A percentile compares a stretch with the other conserved stretches of the same genome.
These are phyloP conservation scores for Pestalotiopsis sp. DNA, from an alignment of 2,329 filamentous ascomycete species.

Conservation along the genomic window DNA sequence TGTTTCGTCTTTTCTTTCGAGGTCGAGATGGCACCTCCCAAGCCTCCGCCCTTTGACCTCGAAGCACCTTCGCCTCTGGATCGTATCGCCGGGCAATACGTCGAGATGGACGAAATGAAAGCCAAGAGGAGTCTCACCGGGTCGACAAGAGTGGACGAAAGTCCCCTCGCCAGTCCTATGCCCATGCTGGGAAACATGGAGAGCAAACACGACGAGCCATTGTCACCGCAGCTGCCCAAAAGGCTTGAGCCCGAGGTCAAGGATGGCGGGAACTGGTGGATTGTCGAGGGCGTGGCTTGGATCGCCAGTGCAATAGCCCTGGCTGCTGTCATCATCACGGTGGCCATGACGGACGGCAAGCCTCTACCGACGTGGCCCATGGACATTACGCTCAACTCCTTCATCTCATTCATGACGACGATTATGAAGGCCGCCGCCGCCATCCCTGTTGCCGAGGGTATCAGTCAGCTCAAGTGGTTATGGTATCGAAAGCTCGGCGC, in stretches of 20 bases:
- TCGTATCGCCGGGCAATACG: conserved; percentile 7
- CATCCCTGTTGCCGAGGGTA: conserved; percentile 16
- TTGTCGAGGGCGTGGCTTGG: conserved; percentile 14
- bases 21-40: neutral
- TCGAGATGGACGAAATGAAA: conserved; percentile 12
- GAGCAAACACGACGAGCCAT: neutral
- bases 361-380: conserved; percentile 17
- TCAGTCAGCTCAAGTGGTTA: conserved; percentile 20
- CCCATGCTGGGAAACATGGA: neutral
- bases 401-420: conserved; percentile 18
- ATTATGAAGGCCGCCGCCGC: conserved; percentile 16
- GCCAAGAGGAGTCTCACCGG: neutral
- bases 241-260: neutral
- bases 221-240: neutral
- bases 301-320: conserved; percentile 13
- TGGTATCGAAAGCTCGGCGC: conserved; percentile 14
- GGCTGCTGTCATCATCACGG: conserved; percentile 12
- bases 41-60: neutral
- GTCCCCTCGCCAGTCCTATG: neutral
- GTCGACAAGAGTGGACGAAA: conserved; percentile 1
- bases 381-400: conserved; percentile 18
- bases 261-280: conserved; percentile 12
- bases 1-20: neutral
- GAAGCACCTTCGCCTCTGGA: conserved; percentile 5
- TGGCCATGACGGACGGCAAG: conserved; percentile 12